phyloP scores from a whole-genome alignment of 2,329 filamentous ascomycete genomes.

The Pseudogymnoascus sp. region DNA sequence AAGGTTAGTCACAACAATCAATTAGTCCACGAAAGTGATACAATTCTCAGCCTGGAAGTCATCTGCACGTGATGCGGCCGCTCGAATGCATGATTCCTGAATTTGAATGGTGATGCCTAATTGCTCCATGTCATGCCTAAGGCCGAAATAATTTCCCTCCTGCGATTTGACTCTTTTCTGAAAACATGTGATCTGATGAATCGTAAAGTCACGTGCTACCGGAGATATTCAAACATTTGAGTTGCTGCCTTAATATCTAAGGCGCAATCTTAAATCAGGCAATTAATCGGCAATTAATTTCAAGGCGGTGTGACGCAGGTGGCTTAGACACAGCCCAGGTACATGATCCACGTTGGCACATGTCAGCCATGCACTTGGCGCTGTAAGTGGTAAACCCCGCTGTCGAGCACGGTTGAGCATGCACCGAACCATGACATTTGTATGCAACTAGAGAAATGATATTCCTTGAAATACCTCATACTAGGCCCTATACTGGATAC shows the following conservation, averaged over 20 bases:
- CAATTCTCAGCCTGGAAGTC: too few relatives aligned
- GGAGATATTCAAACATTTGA: neutral
- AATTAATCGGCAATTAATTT: neutral
- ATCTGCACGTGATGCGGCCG: too few relatives aligned
- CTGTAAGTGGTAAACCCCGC: neutral
- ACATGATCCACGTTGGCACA: slow-evolving; percentile 1
- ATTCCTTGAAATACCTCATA: slow-evolving; percentile 4
- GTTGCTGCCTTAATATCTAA: neutral
- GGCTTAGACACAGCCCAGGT: neutral
- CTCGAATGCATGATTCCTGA: too few relatives aligned
- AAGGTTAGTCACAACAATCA: too few relatives aligned
- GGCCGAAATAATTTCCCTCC: too few relatives aligned
- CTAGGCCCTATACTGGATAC: neutral
- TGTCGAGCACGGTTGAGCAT: neutral
- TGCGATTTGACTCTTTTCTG: too few relatives aligned
- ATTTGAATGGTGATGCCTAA: too few relatives aligned
- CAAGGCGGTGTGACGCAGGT: slow-evolving; percentile 5
- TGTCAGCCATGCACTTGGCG: slow-evolving; percentile 4
- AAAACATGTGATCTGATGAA: too few relatives aligned
- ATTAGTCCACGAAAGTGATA: too few relatives aligned
- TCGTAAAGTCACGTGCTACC: neutral
- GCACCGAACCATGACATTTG: neutral
- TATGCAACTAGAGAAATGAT: slow-evolving; percentile 6
- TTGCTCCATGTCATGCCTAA: too few relatives aligned
- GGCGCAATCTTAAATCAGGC: neutral